Conservation (phyloP, 192 early-diverging fungal genomes). For the Ambispora gerdemannii region DNA sequence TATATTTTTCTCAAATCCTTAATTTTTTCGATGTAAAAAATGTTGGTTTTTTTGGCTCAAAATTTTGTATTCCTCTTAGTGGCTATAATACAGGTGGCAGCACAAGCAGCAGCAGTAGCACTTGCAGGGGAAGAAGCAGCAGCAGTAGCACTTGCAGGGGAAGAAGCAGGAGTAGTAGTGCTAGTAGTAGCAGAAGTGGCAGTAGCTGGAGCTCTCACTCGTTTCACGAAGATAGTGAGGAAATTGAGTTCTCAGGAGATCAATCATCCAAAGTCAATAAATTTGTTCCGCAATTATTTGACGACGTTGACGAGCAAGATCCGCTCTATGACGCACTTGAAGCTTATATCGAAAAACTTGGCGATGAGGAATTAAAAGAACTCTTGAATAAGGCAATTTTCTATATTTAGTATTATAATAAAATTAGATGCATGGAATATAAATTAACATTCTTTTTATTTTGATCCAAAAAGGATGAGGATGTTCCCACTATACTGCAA, state of each 20-base stretch:
- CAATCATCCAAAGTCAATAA: background rate
- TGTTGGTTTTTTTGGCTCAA: background rate
- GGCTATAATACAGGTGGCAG: background rate
- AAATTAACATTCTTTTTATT: background rate
- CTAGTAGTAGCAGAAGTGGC: background rate
- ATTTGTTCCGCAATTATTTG: background rate
- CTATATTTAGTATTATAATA: background rate
- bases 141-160: background rate
- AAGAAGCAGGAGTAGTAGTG: background rate
- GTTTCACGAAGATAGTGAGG: too few species aligned
- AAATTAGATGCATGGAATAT: background rate
- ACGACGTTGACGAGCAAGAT: background rate
- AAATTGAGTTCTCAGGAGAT: background rate
- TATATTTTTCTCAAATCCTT: background rate
- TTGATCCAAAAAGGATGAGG: background rate
- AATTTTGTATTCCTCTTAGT: background rate
- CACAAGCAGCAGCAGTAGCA: background rate
- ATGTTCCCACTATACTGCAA: background rate
- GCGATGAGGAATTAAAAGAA: background rate
- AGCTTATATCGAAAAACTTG: background rate
- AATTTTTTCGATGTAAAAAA: background rate
- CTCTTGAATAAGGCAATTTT: background rate
- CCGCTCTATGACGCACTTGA: too few species aligned
- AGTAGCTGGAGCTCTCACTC: background rate
- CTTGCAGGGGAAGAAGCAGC: background rate